phyloP scores from a whole-genome alignment of 2,329 filamentous ascomycete genomes.

The Penicillium thymicola region DNA sequence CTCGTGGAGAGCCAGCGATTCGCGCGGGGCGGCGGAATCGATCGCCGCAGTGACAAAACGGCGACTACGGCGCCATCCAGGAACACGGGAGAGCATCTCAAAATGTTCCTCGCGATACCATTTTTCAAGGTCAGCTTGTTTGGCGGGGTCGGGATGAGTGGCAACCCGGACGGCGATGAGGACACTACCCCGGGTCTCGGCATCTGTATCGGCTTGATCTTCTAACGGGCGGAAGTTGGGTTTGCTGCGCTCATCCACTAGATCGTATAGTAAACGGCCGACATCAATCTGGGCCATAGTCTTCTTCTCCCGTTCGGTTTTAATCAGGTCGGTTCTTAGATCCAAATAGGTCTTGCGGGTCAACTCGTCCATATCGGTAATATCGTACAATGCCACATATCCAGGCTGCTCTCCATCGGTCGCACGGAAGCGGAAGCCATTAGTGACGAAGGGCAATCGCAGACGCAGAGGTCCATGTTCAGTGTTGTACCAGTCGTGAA shows the following conservation, averaged over 20 bases:
- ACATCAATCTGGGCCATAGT: constrained; percentile 67
- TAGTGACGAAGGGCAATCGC: constrained; percentile 68
- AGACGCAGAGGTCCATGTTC: constrained; percentile 82
- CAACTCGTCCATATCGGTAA: constrained; percentile 69
- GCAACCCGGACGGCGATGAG: constrained; percentile 61
- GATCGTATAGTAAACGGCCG: constrained; percentile 67
- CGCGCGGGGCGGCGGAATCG: constrained; percentile 54
- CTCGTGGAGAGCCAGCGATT: constrained; percentile 69
- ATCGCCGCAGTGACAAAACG: constrained; percentile 66
- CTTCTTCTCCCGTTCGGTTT: constrained; percentile 58
- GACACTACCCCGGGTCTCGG: constrained; percentile 52
- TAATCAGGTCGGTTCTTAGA: constrained; percentile 46
- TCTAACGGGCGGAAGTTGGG: constrained; percentile 60
- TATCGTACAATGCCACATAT: constrained; percentile 79
- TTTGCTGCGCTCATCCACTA: constrained; percentile 56
- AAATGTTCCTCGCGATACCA: constrained; percentile 78
- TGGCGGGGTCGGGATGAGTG: constrained; percentile 50
- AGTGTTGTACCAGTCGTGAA: constrained; percentile 93
- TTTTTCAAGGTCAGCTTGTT: constrained; percentile 56
- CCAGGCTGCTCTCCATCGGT: constrained; percentile 60
- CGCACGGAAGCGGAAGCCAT: constrained; percentile 75
- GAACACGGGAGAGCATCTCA: constrained; percentile 66
- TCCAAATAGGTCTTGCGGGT: constrained; percentile 63
- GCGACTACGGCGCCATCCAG: constrained; percentile 74
- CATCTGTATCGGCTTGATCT: constrained; percentile 56